A percentile compares a stretch with the other conserved stretches of the same genome.
Conservation (phyloP, 768 basidiomycete species). For the Suillus occidentalis region DNA sequence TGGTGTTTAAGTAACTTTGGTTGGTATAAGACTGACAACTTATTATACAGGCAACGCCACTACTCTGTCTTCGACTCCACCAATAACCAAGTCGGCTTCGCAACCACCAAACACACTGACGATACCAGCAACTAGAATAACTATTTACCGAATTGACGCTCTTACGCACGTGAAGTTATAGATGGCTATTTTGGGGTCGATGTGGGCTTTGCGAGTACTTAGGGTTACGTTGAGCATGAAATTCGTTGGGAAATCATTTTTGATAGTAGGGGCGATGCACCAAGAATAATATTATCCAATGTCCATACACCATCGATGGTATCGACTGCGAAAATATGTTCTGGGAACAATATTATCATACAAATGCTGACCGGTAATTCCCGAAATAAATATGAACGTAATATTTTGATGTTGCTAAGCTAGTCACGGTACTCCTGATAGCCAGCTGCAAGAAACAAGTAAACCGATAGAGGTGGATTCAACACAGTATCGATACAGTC, state of each 20-base stretch:
- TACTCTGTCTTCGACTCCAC: constrained; percentile 43
- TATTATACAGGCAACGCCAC: constrained; percentile 36
- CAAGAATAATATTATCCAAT: neutral
- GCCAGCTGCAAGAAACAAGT: too few species aligned
- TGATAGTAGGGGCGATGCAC: neutral
- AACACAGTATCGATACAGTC: neutral
- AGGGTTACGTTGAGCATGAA: neutral
- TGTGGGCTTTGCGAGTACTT: neutral
- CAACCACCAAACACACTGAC: constrained; percentile 35
- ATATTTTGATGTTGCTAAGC: too few species aligned
- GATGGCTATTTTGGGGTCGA: neutral
- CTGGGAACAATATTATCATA: too few species aligned
- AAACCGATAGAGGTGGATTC: neutral
- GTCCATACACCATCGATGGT: neutral
- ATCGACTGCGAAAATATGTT: too few species aligned
- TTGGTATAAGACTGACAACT: neutral
- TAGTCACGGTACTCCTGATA: too few species aligned
- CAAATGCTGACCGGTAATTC: too few species aligned
- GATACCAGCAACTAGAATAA: constrained; percentile 12
- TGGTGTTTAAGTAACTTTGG: constrained; percentile 14
- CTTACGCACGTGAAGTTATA: neutral
- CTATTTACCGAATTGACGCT: neutral
- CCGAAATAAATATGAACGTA: too few species aligned
- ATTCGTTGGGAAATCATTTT: neutral
- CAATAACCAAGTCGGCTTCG: constrained; percentile 42